phyloP scores from a whole-genome alignment of 106 monocot genomes.

The Acorus calamus region DNA sequence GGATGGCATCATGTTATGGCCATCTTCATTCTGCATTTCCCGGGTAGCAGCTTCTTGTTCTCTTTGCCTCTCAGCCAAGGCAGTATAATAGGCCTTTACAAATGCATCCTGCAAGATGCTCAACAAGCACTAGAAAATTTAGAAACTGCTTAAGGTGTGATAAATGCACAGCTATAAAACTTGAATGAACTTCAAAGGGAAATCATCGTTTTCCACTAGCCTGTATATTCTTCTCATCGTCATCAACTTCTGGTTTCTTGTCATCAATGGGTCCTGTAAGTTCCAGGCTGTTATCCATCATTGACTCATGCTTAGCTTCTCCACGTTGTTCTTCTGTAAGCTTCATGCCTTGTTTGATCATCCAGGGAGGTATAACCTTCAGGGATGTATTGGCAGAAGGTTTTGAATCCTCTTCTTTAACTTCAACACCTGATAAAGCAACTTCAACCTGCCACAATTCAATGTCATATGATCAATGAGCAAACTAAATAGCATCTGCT shows the following conservation, averaged over 20 bases:
- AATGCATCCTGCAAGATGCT: slow-evolving; percentile 61
- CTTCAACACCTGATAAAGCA: slow-evolving; percentile 61
- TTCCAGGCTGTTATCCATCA: slow-evolving; percentile 7
- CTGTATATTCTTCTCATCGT: slow-evolving; percentile 63
- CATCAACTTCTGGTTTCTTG: slow-evolving; percentile 48
- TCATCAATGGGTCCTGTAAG: slow-evolving; percentile 27
- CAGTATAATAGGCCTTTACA: slow-evolving; percentile 77
- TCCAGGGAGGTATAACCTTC: slow-evolving; percentile 97
- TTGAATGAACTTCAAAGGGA: neutral
- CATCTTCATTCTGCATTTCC: slow-evolving; percentile 21
- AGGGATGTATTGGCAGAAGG: slow-evolving; percentile 27
- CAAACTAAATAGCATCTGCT: too few species aligned
- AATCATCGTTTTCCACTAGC: slow-evolving; percentile 19
- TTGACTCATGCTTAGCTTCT: slow-evolving; percentile 38
- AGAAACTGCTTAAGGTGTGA: neutral
- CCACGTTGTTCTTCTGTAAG: slow-evolving; percentile 86
- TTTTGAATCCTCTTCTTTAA: slow-evolving; percentile 48
- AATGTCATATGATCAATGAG: neutral
- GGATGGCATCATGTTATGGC: slow-evolving; percentile 6
- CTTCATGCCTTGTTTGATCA: slow-evolving; percentile 86
- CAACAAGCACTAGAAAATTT: neutral
- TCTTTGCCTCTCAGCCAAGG: slow-evolving; percentile 42
- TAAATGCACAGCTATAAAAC: neutral
- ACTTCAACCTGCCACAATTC: slow-evolving; percentile 72
- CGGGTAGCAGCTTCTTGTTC: slow-evolving; percentile 44